phyloP scores from a whole-genome alignment of 1,139 yeast species.

The Saccharomyces pastorianus region DNA sequence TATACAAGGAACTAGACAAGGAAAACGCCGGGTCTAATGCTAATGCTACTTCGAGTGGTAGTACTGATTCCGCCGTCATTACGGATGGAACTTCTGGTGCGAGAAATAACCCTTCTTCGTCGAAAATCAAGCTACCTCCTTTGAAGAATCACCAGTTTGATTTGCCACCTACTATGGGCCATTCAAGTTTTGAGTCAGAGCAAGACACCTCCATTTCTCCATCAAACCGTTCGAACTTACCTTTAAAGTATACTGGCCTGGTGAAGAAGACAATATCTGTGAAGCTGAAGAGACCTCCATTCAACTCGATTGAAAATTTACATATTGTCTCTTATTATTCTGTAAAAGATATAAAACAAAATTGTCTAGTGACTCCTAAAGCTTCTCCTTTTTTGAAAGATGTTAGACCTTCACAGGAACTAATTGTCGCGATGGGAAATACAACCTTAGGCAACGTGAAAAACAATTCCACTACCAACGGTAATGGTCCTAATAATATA shows the following conservation, averaged over 20 bases:
- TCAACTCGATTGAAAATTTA: conserved; percentile 39
- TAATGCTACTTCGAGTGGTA: background rate
- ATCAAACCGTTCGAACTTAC: conserved; percentile 16
- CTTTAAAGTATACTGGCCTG: conserved; percentile 67
- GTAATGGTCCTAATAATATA: conserved; percentile 1
- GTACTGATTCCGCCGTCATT: background rate
- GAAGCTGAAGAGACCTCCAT: conserved; percentile 31
- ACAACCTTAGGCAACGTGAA: conserved; percentile 41
- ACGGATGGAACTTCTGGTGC: background rate
- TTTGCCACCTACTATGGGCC: background rate
- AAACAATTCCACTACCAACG: background rate
- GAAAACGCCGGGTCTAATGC: conserved; percentile 1
- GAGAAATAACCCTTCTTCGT: background rate
- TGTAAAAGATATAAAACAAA: conserved; percentile 59
- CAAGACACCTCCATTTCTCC: background rate
- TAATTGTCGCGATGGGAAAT: conserved; percentile 54
- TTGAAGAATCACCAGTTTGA: background rate
- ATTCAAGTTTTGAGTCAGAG: background rate
- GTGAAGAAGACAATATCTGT: conserved; percentile 76
- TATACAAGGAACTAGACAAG: conserved; percentile 65
- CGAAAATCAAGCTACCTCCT: background rate
- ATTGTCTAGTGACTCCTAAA: conserved; percentile 51
- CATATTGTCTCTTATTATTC: conserved; percentile 75
- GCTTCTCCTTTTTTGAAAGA: conserved; percentile 44
- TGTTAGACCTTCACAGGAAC: conserved; percentile 43